Evolutionary conservation across 2,329 filamentous ascomycete genomes (phyloP).

Genomic region (Neofusicoccum sp.): DNA sequence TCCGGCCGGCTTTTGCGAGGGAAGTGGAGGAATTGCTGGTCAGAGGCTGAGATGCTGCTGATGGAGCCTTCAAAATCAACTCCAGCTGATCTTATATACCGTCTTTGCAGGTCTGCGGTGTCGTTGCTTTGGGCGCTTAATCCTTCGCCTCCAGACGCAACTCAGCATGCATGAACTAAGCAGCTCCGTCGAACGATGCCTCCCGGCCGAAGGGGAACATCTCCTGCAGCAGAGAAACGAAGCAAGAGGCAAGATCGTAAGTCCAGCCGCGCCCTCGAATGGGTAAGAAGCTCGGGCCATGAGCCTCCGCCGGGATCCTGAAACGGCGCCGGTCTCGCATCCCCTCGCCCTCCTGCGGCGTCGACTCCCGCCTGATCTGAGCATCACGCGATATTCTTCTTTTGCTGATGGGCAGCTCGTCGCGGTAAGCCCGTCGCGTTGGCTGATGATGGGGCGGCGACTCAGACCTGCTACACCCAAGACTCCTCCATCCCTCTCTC

Average conservation of each 20-base stretch:
- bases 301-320: neutral
- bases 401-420: neutral
- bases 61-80: neutral
- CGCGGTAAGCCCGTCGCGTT: neutral
- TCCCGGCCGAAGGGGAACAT: too few relatives aligned
- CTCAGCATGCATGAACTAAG: constrained; percentile 1
- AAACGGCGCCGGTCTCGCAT: constrained; percentile 1
- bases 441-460: neutral
- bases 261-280: neutral
- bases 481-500: neutral
- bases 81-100: neutral
- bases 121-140: neutral
- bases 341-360: neutral
- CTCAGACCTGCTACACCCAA: neutral
- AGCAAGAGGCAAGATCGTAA: neutral
- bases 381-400: constrained; percentile 9
- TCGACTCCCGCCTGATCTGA: constrained; percentile 8
- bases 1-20: constrained; percentile 7
- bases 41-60: neutral
- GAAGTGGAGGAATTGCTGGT: neutral
- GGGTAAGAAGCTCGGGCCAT: constrained; percentile 3
- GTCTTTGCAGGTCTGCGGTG: neutral
- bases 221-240: neutral
- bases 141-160: constrained; percentile 22
- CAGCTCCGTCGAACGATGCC: too few relatives aligned